These are phyloP conservation scores for Nemania sp. DNA, from an alignment of 2,329 filamentous ascomycete species.

Conservation along the genomic window DNA sequence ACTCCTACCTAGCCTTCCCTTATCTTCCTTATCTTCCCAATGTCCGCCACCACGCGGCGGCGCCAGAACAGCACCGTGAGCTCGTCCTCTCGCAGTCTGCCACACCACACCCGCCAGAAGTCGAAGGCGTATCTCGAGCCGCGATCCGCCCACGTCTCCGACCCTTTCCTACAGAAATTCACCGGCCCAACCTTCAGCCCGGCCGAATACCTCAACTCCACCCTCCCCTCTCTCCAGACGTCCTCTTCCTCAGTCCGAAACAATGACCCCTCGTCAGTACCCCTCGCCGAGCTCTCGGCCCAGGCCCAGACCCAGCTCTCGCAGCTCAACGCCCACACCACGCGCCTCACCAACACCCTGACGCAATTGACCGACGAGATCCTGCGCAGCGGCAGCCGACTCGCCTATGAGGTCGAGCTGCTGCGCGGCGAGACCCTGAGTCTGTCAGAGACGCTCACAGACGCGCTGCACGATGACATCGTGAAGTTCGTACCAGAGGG, in stretches of 20 bases:
- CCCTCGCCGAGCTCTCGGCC: conserved; percentile 80
- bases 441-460: conserved; percentile 81
- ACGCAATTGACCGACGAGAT: conserved; percentile 96
- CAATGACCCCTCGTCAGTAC: conserved; percentile 56
- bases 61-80: conserved; percentile 61
- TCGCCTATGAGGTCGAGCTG: conserved; percentile 95
- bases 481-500: conserved; percentile 74
- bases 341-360: conserved; percentile 81
- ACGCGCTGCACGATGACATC: conserved; percentile 78
- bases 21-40: conserved; percentile 25
- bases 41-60: conserved; percentile 52
- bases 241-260: conserved; percentile 41
- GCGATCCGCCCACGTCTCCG: conserved; percentile 73
- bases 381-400: conserved; percentile 83
- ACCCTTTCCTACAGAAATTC: conserved; percentile 80
- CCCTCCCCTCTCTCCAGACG: conserved; percentile 74
- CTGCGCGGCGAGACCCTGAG: conserved; percentile 87
- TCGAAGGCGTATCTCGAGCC: conserved; percentile 57
- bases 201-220: conserved; percentile 84
- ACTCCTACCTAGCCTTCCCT: too few relatives aligned
- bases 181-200: conserved; percentile 82
- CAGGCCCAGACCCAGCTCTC: conserved; percentile 88
- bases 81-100: conserved; percentile 52
- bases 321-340: conserved; percentile 88
- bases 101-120: conserved; percentile 57